phyloP scores from a whole-genome alignment of 805 yeast genomes.

The Spathaspora sp. region DNA sequence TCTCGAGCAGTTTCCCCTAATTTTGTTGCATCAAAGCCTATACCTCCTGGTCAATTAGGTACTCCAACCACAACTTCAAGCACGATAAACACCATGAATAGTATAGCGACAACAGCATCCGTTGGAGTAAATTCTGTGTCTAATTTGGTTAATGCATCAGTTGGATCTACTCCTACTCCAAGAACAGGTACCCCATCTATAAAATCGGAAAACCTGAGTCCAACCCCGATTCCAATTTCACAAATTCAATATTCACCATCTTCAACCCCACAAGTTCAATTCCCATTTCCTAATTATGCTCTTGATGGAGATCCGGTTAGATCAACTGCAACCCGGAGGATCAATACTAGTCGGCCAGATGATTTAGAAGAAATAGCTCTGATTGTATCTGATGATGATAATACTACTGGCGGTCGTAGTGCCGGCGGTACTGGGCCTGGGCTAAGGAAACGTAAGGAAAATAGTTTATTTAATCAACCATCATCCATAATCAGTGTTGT shows the following conservation, averaged over 20 bases:
- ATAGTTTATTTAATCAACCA: slow-evolving; percentile 2
- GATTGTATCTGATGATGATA: background rate
- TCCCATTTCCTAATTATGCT: background rate
- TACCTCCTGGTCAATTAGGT: background rate
- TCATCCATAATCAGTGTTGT: slow-evolving; percentile 15
- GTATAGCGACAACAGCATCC: background rate
- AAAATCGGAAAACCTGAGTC: background rate
- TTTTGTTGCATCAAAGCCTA: background rate
- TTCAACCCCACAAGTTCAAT: background rate
- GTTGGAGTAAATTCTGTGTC: background rate
- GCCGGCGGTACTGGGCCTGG: no score
- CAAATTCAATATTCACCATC: background rate
- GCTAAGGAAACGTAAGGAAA: background rate
- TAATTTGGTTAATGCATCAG: background rate
- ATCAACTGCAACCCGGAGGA: background rate
- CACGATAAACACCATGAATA: background rate
- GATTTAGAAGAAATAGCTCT: background rate
- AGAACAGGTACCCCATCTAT: background rate
- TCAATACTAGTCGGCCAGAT: background rate
- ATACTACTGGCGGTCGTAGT: background rate
- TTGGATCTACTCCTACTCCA: slow-evolving; percentile 3
- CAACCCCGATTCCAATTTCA: background rate
- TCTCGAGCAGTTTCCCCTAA: background rate
- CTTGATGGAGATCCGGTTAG: background rate
- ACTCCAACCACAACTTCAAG: background rate